phyloP scores from a whole-genome alignment of 2,329 filamentous ascomycete genomes.

The Sarocladiaceae sp. region DNA sequence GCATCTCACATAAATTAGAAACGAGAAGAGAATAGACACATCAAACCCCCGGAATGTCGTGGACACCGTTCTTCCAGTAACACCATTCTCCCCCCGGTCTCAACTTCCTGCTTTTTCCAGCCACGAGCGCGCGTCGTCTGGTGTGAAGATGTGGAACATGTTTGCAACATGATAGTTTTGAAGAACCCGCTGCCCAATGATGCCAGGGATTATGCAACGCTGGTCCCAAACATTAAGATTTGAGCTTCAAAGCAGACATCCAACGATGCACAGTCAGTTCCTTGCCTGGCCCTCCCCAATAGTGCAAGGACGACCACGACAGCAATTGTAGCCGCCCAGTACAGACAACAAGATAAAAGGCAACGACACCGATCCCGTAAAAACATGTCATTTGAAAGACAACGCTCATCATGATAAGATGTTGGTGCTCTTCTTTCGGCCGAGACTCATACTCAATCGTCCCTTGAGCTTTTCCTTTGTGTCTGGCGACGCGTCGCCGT shows the following conservation, averaged over 20 bases:
- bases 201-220: conserved; percentile 8
- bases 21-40: too few relatives aligned
- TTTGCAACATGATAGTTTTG: conserved; percentile 3
- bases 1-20: too few relatives aligned
- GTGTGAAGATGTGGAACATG: too few relatives aligned
- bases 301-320: background rate
- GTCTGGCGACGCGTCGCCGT: conserved; percentile 26
- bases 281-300: too few relatives aligned
- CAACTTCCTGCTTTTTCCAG: too few relatives aligned
- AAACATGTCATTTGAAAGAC: background rate
- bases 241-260: background rate
- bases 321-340: too few relatives aligned
- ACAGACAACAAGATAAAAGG: background rate
- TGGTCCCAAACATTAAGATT: conserved; percentile 5
- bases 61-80: too few relatives aligned
- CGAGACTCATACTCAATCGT: conserved; percentile 62
- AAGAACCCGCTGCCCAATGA: conserved; percentile 5
- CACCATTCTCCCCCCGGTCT: too few relatives aligned
- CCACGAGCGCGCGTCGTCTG: too few relatives aligned
- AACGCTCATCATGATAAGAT: conserved; percentile 23
- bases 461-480: conserved; percentile 55
- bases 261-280: too few relatives aligned
- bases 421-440: conserved; percentile 66
- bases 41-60: too few relatives aligned
- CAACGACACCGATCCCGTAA: background rate